A percentile compares a stretch with the other conserved stretches of the same genome.
These are phyloP conservation scores for Inosperma sp. DNA, from an alignment of 768 basidiomycete species.

Conservation along the genomic window DNA sequence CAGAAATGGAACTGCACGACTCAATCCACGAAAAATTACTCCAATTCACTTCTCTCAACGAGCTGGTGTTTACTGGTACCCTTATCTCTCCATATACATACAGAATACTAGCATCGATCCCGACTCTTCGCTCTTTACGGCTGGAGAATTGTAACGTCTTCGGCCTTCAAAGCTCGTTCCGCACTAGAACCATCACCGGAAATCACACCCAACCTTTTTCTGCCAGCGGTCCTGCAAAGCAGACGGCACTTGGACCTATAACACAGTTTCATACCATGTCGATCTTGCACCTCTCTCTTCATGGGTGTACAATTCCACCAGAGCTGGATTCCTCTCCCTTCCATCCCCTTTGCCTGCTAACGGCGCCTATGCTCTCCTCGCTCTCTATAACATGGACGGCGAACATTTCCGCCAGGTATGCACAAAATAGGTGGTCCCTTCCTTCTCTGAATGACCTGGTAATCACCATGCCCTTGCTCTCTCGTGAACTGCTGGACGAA, in stretches of 20 bases:
- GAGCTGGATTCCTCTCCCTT: slow-evolving; percentile 9
- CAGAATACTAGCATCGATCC: slow-evolving; percentile 20
- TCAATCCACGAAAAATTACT: slow-evolving; percentile 19
- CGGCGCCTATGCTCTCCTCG: slow-evolving; percentile 10
- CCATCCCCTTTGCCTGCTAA: slow-evolving; percentile 19
- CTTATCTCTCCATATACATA: slow-evolving; percentile 25
- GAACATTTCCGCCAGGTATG: slow-evolving; percentile 11
- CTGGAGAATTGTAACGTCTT: slow-evolving; percentile 22
- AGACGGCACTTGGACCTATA: neutral
- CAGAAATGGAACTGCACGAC: slow-evolving; percentile 23
- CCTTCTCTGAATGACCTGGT: slow-evolving; percentile 17
- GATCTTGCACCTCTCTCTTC: slow-evolving; percentile 14
- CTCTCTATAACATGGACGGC: slow-evolving; percentile 19
- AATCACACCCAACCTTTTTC: neutral
- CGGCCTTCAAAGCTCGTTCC: slow-evolving; percentile 11
- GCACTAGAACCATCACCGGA: neutral
- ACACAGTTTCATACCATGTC: slow-evolving; percentile 4
- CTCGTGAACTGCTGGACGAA: slow-evolving; percentile 27
- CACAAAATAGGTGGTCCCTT: slow-evolving; percentile 10
- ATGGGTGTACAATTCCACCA: slow-evolving; percentile 8
- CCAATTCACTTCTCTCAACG: slow-evolving; percentile 21
- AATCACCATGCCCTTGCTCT: slow-evolving; percentile 23
- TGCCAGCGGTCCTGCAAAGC: too few relatives aligned
- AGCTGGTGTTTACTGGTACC: slow-evolving; percentile 22
- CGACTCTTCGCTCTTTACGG: slow-evolving; percentile 23